phyloP scores from a whole-genome alignment of 208 protist genomes.

The Trypanosomatidae sp. region DNA sequence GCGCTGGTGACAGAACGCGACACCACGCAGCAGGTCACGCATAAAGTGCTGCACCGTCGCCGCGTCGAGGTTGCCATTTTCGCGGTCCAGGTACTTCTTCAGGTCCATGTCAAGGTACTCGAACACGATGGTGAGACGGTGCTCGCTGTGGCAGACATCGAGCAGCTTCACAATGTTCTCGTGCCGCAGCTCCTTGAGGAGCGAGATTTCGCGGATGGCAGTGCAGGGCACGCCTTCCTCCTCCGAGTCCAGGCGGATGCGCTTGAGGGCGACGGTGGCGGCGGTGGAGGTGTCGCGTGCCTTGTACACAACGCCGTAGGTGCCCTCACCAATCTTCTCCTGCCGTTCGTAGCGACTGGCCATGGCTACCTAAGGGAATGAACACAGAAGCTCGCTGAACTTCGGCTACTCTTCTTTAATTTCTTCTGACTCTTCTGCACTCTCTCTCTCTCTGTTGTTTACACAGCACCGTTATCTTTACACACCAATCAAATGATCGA shows the following conservation, averaged over 20 bases:
- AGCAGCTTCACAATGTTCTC: slow-evolving; percentile 94
- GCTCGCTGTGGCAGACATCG: slow-evolving; percentile 96
- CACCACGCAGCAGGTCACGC: slow-evolving; percentile 69
- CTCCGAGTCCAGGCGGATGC: slow-evolving; percentile 79
- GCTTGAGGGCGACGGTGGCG: slow-evolving; percentile 84
- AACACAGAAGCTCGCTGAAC: no score
- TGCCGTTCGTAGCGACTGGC: slow-evolving; percentile 84
- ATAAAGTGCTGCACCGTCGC: slow-evolving; percentile 76
- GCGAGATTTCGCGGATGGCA: slow-evolving; percentile 94
- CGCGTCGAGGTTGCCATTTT: slow-evolving; percentile 55
- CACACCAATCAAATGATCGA: no score
- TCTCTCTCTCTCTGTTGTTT: no score
- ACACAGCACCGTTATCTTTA: no score
- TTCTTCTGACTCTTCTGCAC: no score
- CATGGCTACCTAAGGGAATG: slow-evolving; percentile 30
- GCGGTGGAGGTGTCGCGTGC: slow-evolving; percentile 70
- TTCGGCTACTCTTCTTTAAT: no score
- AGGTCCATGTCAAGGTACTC: slow-evolving; percentile 97
- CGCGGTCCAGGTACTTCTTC: slow-evolving; percentile 95
- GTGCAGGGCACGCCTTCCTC: slow-evolving; percentile 93
- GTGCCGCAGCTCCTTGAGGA: slow-evolving; percentile 97
- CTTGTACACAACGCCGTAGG: slow-evolving; percentile 98
- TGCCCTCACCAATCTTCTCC: slow-evolving; percentile 95
- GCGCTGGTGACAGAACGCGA: slow-evolving; percentile 81
- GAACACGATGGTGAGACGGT: slow-evolving; percentile 96